These are phyloP conservation scores for Rutstroemia sydowiana DNA, from an alignment of 2,329 filamentous ascomycete genomes.

Conservation along the genomic window DNA sequence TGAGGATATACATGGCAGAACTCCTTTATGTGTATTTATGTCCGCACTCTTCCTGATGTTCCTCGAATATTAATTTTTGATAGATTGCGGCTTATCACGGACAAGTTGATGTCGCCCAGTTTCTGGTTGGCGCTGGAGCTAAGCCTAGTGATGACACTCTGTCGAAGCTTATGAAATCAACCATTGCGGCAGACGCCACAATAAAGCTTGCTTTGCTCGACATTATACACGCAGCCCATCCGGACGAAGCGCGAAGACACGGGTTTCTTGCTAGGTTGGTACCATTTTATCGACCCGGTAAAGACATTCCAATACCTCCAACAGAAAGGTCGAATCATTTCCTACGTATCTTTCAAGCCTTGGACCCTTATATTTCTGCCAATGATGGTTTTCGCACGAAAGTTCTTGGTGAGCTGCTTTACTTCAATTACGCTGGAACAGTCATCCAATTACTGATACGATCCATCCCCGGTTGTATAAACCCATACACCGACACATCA, in stretches of 20 bases:
- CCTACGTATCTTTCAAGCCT: neutral
- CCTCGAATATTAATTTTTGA: neutral
- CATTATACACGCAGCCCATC: neutral
- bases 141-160: neutral
- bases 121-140: neutral
- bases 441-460: constrained; percentile 1
- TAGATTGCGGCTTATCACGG: neutral
- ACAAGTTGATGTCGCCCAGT: neutral
- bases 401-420: neutral
- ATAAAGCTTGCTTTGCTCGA: neutral
- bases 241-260: neutral
- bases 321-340: neutral
- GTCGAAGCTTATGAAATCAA: no score
- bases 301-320: neutral
- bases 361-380: neutral
- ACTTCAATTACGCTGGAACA: neutral
- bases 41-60: neutral
- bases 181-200: neutral
- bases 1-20: neutral
- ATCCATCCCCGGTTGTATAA: neutral
- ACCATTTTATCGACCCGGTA: neutral
- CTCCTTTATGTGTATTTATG: neutral
- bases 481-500: neutral
- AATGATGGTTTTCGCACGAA: neutral
- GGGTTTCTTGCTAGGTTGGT: neutral